Conservation (phyloP, 2,329 filamentous ascomycete genomes). For the Ophiostoma sp. region DNA sequence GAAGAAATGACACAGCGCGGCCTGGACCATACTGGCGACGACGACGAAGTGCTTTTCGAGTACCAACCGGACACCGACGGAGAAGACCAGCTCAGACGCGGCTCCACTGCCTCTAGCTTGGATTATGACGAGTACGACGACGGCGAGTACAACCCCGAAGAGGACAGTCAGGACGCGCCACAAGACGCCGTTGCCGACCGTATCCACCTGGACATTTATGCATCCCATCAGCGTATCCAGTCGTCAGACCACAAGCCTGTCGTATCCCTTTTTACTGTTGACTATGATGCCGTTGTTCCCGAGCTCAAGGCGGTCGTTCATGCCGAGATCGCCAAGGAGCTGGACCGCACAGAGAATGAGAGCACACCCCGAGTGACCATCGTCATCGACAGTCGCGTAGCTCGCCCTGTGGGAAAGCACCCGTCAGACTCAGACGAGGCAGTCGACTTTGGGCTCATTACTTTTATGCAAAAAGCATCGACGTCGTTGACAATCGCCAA, state of each 20-base stretch:
- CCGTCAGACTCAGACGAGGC: constrained; percentile 33
- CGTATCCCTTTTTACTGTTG: constrained; percentile 76
- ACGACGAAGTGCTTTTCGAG: constrained; percentile 83
- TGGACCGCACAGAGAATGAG: constrained; percentile 69
- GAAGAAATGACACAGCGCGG: constrained; percentile 83
- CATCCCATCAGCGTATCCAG: constrained; percentile 82
- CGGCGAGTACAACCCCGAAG: constrained; percentile 48
- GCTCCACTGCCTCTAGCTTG: constrained; percentile 34
- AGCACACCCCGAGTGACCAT: constrained; percentile 47
- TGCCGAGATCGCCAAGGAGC: constrained; percentile 79
- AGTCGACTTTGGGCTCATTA: constrained; percentile 76
- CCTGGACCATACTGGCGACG: constrained; percentile 69
- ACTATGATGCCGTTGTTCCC: constrained; percentile 83
- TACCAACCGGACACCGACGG: constrained; percentile 81
- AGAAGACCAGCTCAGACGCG: constrained; percentile 41
- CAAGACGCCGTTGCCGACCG: constrained; percentile 51
- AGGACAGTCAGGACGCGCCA: not conserved
- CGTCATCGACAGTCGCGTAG: constrained; percentile 64
- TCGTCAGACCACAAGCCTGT: constrained; percentile 97
- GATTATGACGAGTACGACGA: constrained; percentile 65
- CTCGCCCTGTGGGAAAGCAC: constrained; percentile 33
- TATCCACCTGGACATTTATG: constrained; percentile 66
- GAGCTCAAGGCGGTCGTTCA: constrained; percentile 82
- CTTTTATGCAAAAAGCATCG: constrained; percentile 65
- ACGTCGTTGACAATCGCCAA: constrained; percentile 84